Evolutionary conservation across 768 basidiomycete genomes (phyloP), one percentile per base, ranked within the genome.

Genomic region (Tylopilus sp.): DNA sequence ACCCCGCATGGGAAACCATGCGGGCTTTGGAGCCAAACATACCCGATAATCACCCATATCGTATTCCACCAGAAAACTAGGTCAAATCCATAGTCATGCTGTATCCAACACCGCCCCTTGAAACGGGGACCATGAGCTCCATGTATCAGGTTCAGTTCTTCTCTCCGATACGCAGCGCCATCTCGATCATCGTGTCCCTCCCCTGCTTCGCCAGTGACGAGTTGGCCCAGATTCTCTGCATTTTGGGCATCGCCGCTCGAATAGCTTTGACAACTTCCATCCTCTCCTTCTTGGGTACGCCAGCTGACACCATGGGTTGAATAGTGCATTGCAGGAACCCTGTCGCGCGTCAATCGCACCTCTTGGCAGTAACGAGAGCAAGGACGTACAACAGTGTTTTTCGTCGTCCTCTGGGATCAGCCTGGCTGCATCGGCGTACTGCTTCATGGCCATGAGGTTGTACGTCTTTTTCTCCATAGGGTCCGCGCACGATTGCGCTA

Each of bases 201-300:
- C n/a, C 45, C 24, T 58, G 49, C 28, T 47, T 54, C 36, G 19
- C 50, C 42, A 48, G 29, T 25, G 38, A 43, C 17, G 38, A 58
- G 17, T 29, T 17, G 4, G 17, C 43, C 50, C 29, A 49, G 26
- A 54, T 42, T 2, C 21, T 13, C 28, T 46, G 29, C 57, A 49
- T 59, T 38, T 44, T 37, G 43, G 31, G 43, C 22, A 49, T 49
- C 9, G 28, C 16, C 10, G 6, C 24, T 26, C 29, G 24, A 28
- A 38, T 37, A 14, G 8, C 3, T 6, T 19, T 10, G 11, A 28
- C 22, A 6, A 42, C 11, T 2, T 6, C 31, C 26, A 25, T 31
- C 11, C 31, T 8, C 19, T 1, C 3, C 1, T 24, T 19, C 42
- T 49, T 45, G 25, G 29, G 34, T 13, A 6, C 25, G 7, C 12